These are phyloP conservation scores for Calophaca sinica DNA, from an alignment of 306 rosid genomes.

Conservation along the genomic window DNA sequence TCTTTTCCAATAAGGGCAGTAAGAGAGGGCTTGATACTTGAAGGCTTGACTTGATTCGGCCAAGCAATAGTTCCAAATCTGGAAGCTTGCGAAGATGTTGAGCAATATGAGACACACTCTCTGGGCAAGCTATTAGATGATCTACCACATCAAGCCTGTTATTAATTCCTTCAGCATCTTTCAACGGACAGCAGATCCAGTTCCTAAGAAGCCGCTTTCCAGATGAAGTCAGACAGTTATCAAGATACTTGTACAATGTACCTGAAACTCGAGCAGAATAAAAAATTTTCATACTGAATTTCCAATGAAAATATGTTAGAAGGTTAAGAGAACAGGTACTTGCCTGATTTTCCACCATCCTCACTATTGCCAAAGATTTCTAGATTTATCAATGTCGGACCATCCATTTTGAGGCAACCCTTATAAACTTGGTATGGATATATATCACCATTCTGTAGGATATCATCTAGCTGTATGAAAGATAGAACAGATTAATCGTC, in stretches of 20 bases:
- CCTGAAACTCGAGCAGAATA: slow-evolving; percentile 61
- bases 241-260: slow-evolving; percentile 82
- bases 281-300: slow-evolving; percentile 31
- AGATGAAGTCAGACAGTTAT: slow-evolving; percentile 80
- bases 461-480: slow-evolving; percentile 74
- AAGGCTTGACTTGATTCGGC: slow-evolving; percentile 75
- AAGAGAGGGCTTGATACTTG: slow-evolving; percentile 71
- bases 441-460: slow-evolving; percentile 77
- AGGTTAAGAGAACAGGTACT: slow-evolving; percentile 46
- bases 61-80: slow-evolving; percentile 87
- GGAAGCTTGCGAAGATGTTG: slow-evolving; percentile 81
- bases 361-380: slow-evolving; percentile 88
- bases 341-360: slow-evolving; percentile 87
- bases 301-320: slow-evolving; percentile 42
- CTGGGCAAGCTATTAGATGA: slow-evolving; percentile 62
- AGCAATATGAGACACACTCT: slow-evolving; percentile 64
- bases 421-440: slow-evolving; percentile 80
- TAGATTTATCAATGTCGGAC: slow-evolving; percentile 89
- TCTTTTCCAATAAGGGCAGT: slow-evolving; percentile 73
- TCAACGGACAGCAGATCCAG: slow-evolving; percentile 93
- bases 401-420: slow-evolving; percentile 96
- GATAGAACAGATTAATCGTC: slow-evolving; percentile 30
- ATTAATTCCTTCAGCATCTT: slow-evolving; percentile 73
- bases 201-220: slow-evolving; percentile 88
- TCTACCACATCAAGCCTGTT: slow-evolving; percentile 85